A percentile compares a stretch with the other conserved stretches of the same genome.
These are phyloP conservation scores for Cytospora leucostoma DNA, from an alignment of 2,329 filamentous ascomycete species.

Conservation along the genomic window DNA sequence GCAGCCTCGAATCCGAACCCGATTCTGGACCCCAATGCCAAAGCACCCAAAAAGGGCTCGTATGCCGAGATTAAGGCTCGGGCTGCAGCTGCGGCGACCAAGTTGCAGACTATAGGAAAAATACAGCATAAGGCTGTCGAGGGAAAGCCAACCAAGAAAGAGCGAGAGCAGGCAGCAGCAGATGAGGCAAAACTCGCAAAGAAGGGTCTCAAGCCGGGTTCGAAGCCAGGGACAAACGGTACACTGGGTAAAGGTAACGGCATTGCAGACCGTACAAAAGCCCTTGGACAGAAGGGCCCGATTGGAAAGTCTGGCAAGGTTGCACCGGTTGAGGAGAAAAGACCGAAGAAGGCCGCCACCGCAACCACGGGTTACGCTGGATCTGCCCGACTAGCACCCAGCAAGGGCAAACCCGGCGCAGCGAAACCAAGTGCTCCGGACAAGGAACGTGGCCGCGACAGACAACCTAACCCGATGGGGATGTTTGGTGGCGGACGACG, in stretches of 20 bases:
- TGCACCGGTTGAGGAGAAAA: conserved; percentile 51
- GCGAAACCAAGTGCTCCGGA: conserved; percentile 33
- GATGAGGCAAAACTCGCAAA: conserved; percentile 41
- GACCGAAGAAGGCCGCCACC: conserved; percentile 60
- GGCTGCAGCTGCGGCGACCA: conserved; percentile 65
- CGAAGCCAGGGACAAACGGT: conserved; percentile 28
- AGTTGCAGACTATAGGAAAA: conserved; percentile 64
- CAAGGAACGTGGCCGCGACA: conserved; percentile 28
- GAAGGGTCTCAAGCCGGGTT: conserved; percentile 27
- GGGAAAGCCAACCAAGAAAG: conserved; percentile 58
- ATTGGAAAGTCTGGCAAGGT: conserved; percentile 30
- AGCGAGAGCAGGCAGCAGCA: conserved; percentile 49
- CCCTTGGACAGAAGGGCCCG: conserved; percentile 11
- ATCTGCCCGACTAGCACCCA: conserved; percentile 61
- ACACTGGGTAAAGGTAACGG: conserved; percentile 22
- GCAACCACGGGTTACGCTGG: conserved; percentile 68
- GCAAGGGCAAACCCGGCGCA: conserved; percentile 33
- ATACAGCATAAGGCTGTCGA: conserved; percentile 76
- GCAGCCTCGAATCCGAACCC: conserved; percentile 37
- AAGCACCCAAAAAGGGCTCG: conserved; percentile 68
- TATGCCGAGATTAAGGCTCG: conserved; percentile 74
- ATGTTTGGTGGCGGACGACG: conserved; percentile 32
- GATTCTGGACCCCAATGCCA: conserved; percentile 33
- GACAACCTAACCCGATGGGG: conserved; percentile 36
- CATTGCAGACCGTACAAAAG: conserved; percentile 12